phyloP scores from a whole-genome alignment of 495 filamentous ascomycete genomes.

The Thozetella sp. region DNA sequence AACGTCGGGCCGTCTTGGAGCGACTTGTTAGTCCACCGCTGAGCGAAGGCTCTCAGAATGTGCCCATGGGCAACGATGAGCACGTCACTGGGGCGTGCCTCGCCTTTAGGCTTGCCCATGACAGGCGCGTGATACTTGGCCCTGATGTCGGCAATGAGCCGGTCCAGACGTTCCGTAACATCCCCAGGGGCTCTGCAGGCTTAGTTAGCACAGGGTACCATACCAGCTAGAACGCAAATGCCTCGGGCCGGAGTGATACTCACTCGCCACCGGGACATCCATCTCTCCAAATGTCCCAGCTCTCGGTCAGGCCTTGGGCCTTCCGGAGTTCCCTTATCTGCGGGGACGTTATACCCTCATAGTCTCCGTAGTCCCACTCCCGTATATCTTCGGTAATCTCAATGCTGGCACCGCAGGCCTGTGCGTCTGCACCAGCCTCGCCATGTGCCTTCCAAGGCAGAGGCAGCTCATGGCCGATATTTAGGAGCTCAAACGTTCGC shows the following conservation, averaged over 20 bases:
- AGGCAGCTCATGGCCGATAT: conserved; percentile 47
- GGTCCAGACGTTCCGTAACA: conserved; percentile 69
- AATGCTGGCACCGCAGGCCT: conserved; percentile 50
- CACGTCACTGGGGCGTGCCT: conserved; percentile 46
- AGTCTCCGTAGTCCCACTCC: conserved; percentile 97
- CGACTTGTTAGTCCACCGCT: conserved; percentile 78
- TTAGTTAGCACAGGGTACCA: background rate
- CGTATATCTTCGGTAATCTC: conserved; percentile 76
- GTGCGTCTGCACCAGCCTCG: conserved; percentile 23
- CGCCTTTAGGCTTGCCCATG: conserved; percentile 49
- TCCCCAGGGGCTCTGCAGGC: conserved; percentile 56
- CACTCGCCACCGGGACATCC: conserved; percentile 73
- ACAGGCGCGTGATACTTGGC: conserved; percentile 53
- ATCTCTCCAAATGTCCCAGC: conserved; percentile 85
- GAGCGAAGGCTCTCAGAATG: conserved; percentile 85
- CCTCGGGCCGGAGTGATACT: conserved; percentile 14
- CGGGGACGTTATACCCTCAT: conserved; percentile 83
- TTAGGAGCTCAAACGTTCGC: conserved; percentile 82
- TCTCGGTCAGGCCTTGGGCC: conserved; percentile 54
- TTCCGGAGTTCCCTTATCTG: conserved; percentile 67
- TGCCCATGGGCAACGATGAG: conserved; percentile 80
- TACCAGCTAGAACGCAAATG: background rate
- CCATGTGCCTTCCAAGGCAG: conserved; percentile 49
- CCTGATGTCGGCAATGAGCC: conserved; percentile 74
- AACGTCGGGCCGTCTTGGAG: conserved; percentile 67